phyloP scores from a whole-genome alignment of 208 protist species.

The Acanthamoeba sp. region DNA sequence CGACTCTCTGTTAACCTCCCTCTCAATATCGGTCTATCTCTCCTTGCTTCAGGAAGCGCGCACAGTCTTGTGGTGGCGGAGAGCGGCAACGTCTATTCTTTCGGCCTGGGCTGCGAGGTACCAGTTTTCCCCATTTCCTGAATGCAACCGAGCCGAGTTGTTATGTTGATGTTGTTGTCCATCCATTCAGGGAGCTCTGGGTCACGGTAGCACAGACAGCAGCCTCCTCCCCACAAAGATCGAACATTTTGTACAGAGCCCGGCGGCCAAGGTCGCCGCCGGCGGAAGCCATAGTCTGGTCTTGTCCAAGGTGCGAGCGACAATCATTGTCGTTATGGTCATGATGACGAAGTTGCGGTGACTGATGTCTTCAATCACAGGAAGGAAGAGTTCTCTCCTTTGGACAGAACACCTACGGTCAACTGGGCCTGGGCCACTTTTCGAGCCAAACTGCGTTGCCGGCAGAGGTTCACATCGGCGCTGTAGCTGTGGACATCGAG shows the following conservation, averaged over 20 bases:
- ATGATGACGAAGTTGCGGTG: no score
- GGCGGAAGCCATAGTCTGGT: neutral
- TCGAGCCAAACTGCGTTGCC: neutral
- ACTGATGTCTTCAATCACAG: neutral
- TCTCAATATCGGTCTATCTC: neutral
- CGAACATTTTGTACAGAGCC: neutral
- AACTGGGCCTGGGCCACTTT: slow-evolving; percentile 12
- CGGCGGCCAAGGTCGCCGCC: neutral
- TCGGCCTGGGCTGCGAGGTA: neutral
- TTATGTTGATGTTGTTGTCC: neutral
- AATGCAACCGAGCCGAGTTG: no score
- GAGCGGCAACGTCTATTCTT: neutral
- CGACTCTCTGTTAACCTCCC: no score
- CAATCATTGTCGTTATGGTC: no score
- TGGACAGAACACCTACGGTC: neutral
- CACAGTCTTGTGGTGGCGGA: slow-evolving; percentile 3
- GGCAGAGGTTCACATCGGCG: neutral
- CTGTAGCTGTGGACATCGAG: neutral
- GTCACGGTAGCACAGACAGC: neutral
- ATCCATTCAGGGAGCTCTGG: neutral
- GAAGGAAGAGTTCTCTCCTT: slow-evolving; percentile 16
- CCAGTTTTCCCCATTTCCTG: no score
- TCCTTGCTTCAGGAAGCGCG: neutral
- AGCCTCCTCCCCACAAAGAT: neutral
- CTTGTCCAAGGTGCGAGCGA: neutral